Evolutionary conservation across 805 yeast species (phyloP).

Genomic region (Wickerhamomyces xylosicus): DNA sequence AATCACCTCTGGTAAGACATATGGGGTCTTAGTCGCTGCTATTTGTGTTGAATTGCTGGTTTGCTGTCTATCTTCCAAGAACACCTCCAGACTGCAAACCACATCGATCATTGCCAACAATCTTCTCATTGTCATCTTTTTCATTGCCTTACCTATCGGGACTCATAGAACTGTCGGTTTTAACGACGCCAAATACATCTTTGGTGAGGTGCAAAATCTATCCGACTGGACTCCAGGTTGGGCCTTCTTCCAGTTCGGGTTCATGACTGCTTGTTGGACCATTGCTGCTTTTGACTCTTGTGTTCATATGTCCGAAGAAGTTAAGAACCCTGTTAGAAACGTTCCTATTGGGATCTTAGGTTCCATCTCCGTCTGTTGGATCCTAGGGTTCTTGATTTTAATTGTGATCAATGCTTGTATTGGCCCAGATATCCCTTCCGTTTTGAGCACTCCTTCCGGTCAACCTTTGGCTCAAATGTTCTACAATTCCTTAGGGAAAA

Average conservation of each 20-base stretch:
- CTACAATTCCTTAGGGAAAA: conserved; percentile 49
- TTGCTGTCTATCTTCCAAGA: conserved; percentile 42
- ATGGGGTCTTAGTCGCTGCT: conserved; percentile 52
- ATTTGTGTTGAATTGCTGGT: conserved; percentile 35
- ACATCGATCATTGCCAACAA: conserved; percentile 42
- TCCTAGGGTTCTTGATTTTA: conserved; percentile 46
- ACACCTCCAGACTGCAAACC: conserved; percentile 45
- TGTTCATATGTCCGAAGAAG: conserved; percentile 68
- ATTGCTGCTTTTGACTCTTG: conserved; percentile 67
- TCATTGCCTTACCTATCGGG: conserved; percentile 54
- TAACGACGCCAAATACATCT: conserved; percentile 43
- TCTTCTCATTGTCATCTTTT: conserved; percentile 35
- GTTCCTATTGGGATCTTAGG: conserved; percentile 59
- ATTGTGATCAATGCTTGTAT: conserved; percentile 47
- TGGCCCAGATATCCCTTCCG: conserved; percentile 30
- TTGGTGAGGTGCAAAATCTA: conserved; percentile 38
- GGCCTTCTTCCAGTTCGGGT: conserved; percentile 37
- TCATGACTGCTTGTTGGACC: conserved; percentile 68
- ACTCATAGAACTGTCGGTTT: conserved; percentile 24
- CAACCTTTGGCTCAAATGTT: conserved; percentile 59
- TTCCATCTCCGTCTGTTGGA: conserved; percentile 44
- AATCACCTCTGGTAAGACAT: conserved; percentile 38
- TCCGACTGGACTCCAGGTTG: conserved; percentile 52
- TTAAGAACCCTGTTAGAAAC: conserved; percentile 47
- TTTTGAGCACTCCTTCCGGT: conserved; percentile 38